A percentile compares a stretch with the other conserved stretches of the same genome.
These are phyloP conservation scores for Ceratobasidium sp. DNA, from an alignment of 1,284 basidiomycete species.

Conservation along the genomic window DNA sequence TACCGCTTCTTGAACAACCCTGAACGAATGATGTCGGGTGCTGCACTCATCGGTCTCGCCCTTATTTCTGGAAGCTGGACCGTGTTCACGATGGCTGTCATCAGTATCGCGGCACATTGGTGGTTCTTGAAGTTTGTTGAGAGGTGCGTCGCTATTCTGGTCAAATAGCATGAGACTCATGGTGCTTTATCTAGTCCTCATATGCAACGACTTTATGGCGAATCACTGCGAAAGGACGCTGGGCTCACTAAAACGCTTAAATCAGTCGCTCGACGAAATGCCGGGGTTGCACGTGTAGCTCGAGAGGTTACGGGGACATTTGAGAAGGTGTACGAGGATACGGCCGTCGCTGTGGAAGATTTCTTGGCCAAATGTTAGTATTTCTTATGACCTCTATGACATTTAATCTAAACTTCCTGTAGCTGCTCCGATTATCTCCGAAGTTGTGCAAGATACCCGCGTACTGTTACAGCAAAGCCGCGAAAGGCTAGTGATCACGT, in stretches of 20 bases:
- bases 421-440: slow-evolving; percentile 76
- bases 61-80: slow-evolving; percentile 91
- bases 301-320: slow-evolving; percentile 92
- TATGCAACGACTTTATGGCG: slow-evolving; percentile 95
- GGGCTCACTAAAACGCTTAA: slow-evolving; percentile 98
- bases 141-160: slow-evolving; percentile 69
- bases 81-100: slow-evolving; percentile 85
- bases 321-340: slow-evolving; percentile 94
- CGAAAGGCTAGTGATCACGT: slow-evolving; percentile 91
- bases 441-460: slow-evolving; percentile 92
- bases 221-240: slow-evolving; percentile 91
- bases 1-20: slow-evolving; percentile 97
- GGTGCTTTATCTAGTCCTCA: slow-evolving; percentile 80
- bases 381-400: too few relatives aligned
- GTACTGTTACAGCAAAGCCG: slow-evolving; percentile 90
- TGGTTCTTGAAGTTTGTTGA: slow-evolving; percentile 93
- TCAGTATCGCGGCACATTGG: slow-evolving; percentile 88
- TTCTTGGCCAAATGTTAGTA: slow-evolving; percentile 88
- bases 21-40: slow-evolving; percentile 91
- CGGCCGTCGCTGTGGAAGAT: slow-evolving; percentile 90
- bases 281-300: slow-evolving; percentile 80
- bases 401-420: too few relatives aligned
- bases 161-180: slow-evolving; percentile 24
- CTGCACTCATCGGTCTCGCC: slow-evolving; percentile 93
- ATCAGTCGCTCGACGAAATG: slow-evolving; percentile 86